phyloP scores from a whole-genome alignment of 495 filamentous ascomycete species.

The Hypoxylon trugodes region DNA sequence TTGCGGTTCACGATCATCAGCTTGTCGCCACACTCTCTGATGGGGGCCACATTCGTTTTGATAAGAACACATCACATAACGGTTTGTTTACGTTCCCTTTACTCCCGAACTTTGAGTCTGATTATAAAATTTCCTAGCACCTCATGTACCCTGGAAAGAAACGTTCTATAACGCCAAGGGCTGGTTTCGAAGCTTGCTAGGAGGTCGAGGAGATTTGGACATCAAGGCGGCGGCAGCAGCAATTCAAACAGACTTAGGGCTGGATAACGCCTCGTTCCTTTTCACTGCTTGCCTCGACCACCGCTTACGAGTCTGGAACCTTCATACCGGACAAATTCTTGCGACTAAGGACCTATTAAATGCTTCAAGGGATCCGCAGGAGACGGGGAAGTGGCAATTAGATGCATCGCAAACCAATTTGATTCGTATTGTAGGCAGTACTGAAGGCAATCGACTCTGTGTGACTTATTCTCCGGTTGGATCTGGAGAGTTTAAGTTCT shows the following conservation, averaged over 20 bases:
- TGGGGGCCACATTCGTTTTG: constrained; percentile 79
- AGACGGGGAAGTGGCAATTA: constrained; percentile 73
- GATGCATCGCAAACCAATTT: constrained; percentile 76
- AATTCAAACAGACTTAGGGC: constrained; percentile 61
- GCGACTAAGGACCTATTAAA: constrained; percentile 45
- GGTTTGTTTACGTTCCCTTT: constrained; percentile 54
- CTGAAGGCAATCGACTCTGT: constrained; percentile 72
- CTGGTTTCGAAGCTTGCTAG: constrained; percentile 80
- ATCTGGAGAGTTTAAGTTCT: constrained; percentile 94
- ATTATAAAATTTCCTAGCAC: constrained; percentile 20
- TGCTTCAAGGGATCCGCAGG: constrained; percentile 57
- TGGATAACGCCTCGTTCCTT: constrained; percentile 62
- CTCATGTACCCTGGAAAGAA: constrained; percentile 75
- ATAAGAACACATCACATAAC: constrained; percentile 70
- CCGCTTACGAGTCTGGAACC: constrained; percentile 85
- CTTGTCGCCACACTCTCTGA: constrained; percentile 83
- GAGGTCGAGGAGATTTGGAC: constrained; percentile 54
- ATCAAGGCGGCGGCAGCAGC: constrained; percentile 41
- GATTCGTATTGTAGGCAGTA: constrained; percentile 74
- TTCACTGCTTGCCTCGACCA: constrained; percentile 91
- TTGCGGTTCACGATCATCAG: constrained; percentile 74
- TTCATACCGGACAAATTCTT: constrained; percentile 73
- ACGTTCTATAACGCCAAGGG: constrained; percentile 79
- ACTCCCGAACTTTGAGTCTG: constrained; percentile 5
- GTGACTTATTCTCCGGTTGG: constrained; percentile 88